Conservation (phyloP, 2,329 filamentous ascomycete species). For the Microcyclospora pomicola region DNA sequence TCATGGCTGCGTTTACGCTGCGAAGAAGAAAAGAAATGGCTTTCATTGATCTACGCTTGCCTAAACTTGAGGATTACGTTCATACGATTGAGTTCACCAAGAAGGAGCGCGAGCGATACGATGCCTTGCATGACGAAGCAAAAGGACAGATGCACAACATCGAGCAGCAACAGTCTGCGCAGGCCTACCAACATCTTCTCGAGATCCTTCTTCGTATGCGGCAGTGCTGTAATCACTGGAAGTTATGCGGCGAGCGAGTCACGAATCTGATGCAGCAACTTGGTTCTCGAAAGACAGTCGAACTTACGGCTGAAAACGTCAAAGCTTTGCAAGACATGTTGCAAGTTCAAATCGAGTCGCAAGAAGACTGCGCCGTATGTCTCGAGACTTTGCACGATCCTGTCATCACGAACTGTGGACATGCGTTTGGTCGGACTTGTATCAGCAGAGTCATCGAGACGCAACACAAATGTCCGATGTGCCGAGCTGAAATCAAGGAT, state of each 20-base stretch:
- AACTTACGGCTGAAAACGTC: conserved; percentile 58
- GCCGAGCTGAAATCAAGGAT: conserved; percentile 51
- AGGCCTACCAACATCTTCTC: conserved; percentile 59
- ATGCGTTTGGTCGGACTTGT: conserved; percentile 62
- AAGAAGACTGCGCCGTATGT: conserved; percentile 75
- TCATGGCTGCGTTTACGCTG: conserved; percentile 71
- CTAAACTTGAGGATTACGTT: conserved; percentile 62
- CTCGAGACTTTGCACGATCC: conserved; percentile 57
- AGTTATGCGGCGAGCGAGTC: conserved; percentile 62
- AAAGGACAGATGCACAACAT: conserved; percentile 54
- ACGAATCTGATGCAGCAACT: conserved; percentile 56
- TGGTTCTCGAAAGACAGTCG: conserved; percentile 52
- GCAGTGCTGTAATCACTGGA: conserved; percentile 83
- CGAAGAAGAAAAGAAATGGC: conserved; percentile 77
- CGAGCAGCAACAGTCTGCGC: conserved; percentile 26
- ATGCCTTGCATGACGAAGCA: conserved; percentile 60
- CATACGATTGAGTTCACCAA: conserved; percentile 59
- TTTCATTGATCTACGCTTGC: conserved; percentile 70
- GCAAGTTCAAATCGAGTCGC: conserved; percentile 61
- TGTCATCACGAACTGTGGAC: conserved; percentile 74
- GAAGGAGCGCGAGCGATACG: conserved; percentile 65
- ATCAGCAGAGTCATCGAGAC: conserved; percentile 60
- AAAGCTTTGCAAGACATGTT: conserved; percentile 61
- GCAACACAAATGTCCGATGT: conserved; percentile 75
- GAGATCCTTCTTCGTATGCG: conserved; percentile 71